Evolutionary conservation across 495 filamentous ascomycete genomes (phyloP).

Genomic region (Aspergillus taichungensis): DNA sequence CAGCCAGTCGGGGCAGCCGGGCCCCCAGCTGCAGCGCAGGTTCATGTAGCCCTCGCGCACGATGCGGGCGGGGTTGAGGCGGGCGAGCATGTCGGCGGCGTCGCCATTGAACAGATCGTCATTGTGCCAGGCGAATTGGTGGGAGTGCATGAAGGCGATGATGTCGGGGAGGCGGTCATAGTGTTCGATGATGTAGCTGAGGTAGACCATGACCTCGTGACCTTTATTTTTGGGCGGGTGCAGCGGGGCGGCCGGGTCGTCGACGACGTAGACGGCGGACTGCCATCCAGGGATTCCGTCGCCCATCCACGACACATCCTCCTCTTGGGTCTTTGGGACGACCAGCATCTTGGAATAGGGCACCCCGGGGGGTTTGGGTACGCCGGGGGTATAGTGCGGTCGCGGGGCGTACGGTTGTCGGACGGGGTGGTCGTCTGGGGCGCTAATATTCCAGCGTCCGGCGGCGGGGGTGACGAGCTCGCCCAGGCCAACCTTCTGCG

Average conservation of each 20-base stretch:
- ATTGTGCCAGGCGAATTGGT: slow-evolving; percentile 61
- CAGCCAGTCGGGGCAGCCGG: slow-evolving; percentile 59
- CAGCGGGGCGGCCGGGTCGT: slow-evolving; percentile 49
- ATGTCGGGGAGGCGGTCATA: slow-evolving; percentile 62
- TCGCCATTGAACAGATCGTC: slow-evolving; percentile 42
- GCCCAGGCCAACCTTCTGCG: slow-evolving; percentile 31
- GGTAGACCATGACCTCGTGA: slow-evolving; percentile 68
- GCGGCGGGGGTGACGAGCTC: slow-evolving; percentile 16
- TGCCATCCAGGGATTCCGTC: slow-evolving; percentile 46
- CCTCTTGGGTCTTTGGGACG: slow-evolving; percentile 44
- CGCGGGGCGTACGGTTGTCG: slow-evolving; percentile 22
- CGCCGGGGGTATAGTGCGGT: slow-evolving; percentile 31
- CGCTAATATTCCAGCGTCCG: slow-evolving; percentile 19
- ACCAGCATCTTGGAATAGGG: slow-evolving; percentile 47
- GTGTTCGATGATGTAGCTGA: slow-evolving; percentile 63
- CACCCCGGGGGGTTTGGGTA: slow-evolving; percentile 31
- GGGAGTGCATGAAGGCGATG: slow-evolving; percentile 60
- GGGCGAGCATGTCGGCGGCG: slow-evolving; percentile 42
- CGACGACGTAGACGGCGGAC: slow-evolving; percentile 55
- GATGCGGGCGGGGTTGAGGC: slow-evolving; percentile 45
- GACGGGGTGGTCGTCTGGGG: slow-evolving; percentile 2
- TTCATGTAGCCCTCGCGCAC: slow-evolving; percentile 56
- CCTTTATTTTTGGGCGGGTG: slow-evolving; percentile 68
- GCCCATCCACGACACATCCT: slow-evolving; percentile 55
- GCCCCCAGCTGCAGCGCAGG: slow-evolving; percentile 50